These are phyloP conservation scores for Clarireedia monteithiana DNA, from an alignment of 2,329 filamentous ascomycete genomes.

Conservation along the genomic window DNA sequence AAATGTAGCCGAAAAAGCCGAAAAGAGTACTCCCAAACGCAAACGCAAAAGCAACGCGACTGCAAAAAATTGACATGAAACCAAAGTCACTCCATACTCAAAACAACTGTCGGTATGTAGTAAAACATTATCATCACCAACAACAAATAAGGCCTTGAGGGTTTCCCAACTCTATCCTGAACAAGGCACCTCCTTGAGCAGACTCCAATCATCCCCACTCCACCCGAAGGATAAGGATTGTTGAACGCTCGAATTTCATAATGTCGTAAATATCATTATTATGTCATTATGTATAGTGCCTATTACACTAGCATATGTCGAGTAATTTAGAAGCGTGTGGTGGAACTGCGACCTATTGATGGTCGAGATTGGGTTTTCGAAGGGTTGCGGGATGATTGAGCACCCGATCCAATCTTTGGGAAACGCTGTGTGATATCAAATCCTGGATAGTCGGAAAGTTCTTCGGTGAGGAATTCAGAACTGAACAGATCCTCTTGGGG, in stretches of 20 bases:
- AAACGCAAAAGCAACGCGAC: slow-evolving; percentile 6
- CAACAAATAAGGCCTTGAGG: slow-evolving; percentile 7
- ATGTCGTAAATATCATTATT: slow-evolving; percentile 17
- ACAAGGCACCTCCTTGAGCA: not conserved
- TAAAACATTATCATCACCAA: slow-evolving; percentile 6
- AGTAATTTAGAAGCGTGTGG: slow-evolving; percentile 25
- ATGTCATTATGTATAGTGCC: slow-evolving; percentile 3
- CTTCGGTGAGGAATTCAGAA: slow-evolving; percentile 49
- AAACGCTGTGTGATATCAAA: slow-evolving; percentile 71
- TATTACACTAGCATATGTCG: slow-evolving; percentile 11
- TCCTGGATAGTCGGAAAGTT: slow-evolving; percentile 48
- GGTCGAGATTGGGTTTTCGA: slow-evolving; percentile 21
- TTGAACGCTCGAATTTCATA: slow-evolving; percentile 9
- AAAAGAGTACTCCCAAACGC: not conserved
- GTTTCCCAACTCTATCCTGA: slow-evolving; percentile 1
- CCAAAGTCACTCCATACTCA: not conserved
- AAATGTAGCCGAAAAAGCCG: not conserved
- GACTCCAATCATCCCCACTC: not conserved
- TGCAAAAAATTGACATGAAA: not conserved
- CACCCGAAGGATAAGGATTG: not conserved
- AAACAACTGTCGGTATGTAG: slow-evolving; percentile 7
- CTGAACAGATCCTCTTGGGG: slow-evolving; percentile 45
- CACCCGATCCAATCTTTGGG: slow-evolving; percentile 61
- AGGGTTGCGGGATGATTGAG: slow-evolving; percentile 15
- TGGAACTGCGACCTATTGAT: slow-evolving; percentile 26